Evolutionary conservation across 768 basidiomycete species (phyloP).

Genomic region (Russula earlei): DNA sequence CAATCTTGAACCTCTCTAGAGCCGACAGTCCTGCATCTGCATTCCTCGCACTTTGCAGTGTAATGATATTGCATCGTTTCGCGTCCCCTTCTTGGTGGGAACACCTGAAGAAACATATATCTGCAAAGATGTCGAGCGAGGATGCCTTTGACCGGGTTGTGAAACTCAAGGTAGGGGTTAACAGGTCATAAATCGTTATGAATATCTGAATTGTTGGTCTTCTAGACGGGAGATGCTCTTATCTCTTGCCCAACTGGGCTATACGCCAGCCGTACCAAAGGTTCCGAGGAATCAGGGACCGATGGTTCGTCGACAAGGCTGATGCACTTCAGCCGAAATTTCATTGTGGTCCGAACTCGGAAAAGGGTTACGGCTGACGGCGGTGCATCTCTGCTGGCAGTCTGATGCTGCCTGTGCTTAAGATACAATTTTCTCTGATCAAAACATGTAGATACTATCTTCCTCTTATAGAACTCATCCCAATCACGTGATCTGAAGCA

Average conservation of each 20-base stretch:
- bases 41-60: slow-evolving; percentile 55
- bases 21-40: slow-evolving; percentile 61
- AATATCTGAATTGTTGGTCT: not conserved
- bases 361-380: slow-evolving; percentile 55
- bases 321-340: slow-evolving; percentile 46
- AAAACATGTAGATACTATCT: too few species aligned
- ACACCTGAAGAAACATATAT: slow-evolving; percentile 57
- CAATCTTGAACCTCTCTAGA: slow-evolving; percentile 31
- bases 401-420: not conserved
- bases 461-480: too few species aligned
- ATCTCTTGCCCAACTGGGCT: slow-evolving; percentile 59
- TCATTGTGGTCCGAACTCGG: slow-evolving; percentile 52
- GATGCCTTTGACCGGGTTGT: slow-evolving; percentile 63
- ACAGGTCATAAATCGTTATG: not conserved
- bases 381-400: slow-evolving; percentile 46
- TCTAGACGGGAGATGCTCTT: slow-evolving; percentile 62
- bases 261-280: slow-evolving; percentile 27
- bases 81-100: slow-evolving; percentile 72
- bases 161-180: slow-evolving; percentile 42
- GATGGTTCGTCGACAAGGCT: slow-evolving; percentile 20
- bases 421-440: too few species aligned
- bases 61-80: slow-evolving; percentile 62
- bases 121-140: slow-evolving; percentile 46
- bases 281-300: not conserved
- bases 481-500: slow-evolving; percentile 14